phyloP scores from a whole-genome alignment of 192 early-diverging fungal species.

The Backusella sp. region DNA sequence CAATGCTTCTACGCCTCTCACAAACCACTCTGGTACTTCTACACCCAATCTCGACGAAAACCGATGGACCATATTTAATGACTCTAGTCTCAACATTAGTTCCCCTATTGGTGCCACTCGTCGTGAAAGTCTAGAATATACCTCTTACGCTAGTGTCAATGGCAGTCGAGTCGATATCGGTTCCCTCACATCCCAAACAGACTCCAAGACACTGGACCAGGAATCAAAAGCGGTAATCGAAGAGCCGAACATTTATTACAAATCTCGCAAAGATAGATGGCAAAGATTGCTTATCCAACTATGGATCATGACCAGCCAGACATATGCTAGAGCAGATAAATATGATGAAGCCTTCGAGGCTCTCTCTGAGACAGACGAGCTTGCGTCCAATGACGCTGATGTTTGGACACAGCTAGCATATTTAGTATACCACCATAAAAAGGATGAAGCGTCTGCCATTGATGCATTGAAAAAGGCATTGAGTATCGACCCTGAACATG shows the following conservation, averaged over 20 bases:
- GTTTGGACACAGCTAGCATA: constrained; percentile 41
- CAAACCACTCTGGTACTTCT: background rate
- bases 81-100: background rate
- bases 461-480: constrained; percentile 18
- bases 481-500: background rate
- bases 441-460: constrained; percentile 40
- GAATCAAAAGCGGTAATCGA: background rate
- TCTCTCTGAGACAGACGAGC: background rate
- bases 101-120: background rate
- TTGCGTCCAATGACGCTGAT: background rate
- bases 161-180: background rate
- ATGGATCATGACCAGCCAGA: constrained; percentile 28
- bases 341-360: constrained; percentile 8
- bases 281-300: constrained; percentile 51
- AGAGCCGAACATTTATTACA: background rate
- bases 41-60: background rate
- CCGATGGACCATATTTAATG: background rate
- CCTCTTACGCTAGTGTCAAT: background rate
- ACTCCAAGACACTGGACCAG: background rate
- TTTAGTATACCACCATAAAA: constrained; percentile 38
- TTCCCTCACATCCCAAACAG: background rate
- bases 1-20: background rate
- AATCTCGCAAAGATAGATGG: background rate
- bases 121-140: background rate
- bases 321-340: background rate